phyloP scores from a whole-genome alignment of 1,139 yeast species.

The Taphrina deformans region DNA sequence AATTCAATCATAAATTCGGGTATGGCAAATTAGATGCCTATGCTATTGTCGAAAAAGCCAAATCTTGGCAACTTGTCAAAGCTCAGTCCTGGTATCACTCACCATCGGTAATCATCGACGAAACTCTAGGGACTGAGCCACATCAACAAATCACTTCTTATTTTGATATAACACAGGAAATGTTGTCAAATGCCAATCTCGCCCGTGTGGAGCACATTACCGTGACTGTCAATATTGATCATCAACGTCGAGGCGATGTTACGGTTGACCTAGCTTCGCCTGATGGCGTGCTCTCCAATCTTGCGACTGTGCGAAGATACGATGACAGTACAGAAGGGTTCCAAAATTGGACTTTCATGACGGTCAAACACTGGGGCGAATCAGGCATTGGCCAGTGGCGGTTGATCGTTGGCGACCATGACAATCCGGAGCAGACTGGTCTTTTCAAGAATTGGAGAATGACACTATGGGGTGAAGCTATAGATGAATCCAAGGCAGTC shows the following conservation, averaged over 20 bases:
- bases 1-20: slow-evolving; percentile 84
- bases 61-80: slow-evolving; percentile 76
- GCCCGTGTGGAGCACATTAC: slow-evolving; percentile 83
- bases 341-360: slow-evolving; percentile 85
- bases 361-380: slow-evolving; percentile 98
- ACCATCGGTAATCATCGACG: slow-evolving; percentile 48
- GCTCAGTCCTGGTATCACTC: slow-evolving; percentile 84
- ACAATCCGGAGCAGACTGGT: slow-evolving; percentile 49
- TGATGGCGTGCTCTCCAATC: slow-evolving; percentile 64
- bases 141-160: slow-evolving; percentile 47
- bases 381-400: slow-evolving; percentile 80
- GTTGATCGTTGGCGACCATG: slow-evolving; percentile 58
- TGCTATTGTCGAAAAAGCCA: slow-evolving; percentile 69
- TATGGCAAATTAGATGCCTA: slow-evolving; percentile 91
- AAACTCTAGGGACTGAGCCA: slow-evolving; percentile 40
- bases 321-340: slow-evolving; percentile 67
- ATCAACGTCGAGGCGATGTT: slow-evolving; percentile 69
- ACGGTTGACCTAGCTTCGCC: slow-evolving; percentile 72
- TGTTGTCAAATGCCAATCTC: slow-evolving; percentile 59
- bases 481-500: slow-evolving; percentile 62
- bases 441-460: slow-evolving; percentile 69
- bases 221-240: slow-evolving; percentile 68
- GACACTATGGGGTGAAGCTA: slow-evolving; percentile 76
- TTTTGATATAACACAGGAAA: slow-evolving; percentile 54
- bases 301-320: slow-evolving; percentile 67